phyloP scores from a whole-genome alignment of 768 basidiomycete genomes.

The Inosperma sp. region DNA sequence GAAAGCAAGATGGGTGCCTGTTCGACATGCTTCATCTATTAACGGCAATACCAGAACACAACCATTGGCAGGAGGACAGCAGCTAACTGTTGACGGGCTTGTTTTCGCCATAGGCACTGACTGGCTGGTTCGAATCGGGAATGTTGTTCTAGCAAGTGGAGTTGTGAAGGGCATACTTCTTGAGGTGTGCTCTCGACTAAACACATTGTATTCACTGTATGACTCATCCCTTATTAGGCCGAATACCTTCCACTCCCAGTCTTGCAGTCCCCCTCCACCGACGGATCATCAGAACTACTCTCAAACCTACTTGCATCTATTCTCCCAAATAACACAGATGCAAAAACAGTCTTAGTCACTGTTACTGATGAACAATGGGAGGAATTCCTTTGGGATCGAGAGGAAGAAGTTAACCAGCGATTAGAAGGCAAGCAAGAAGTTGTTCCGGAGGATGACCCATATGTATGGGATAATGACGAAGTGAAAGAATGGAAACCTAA shows the following conservation, averaged over 20 bases:
- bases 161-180: constrained; percentile 79
- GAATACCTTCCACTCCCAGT: constrained; percentile 78
- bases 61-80: constrained; percentile 47
- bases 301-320: constrained; percentile 72
- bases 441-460: constrained; percentile 46
- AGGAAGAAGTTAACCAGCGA: constrained; percentile 47
- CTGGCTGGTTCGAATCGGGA: constrained; percentile 77
- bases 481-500: constrained; percentile 44
- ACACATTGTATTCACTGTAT: constrained; percentile 4
- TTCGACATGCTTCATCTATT: constrained; percentile 41
- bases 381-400: constrained; percentile 72
- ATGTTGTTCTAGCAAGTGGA: constrained; percentile 71
- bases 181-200: constrained; percentile 45
- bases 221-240: constrained; percentile 42
- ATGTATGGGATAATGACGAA: constrained; percentile 57
- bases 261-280: constrained; percentile 57
- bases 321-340: constrained; percentile 67
- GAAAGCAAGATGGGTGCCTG: constrained; percentile 71
- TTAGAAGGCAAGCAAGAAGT: constrained; percentile 10
- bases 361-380: constrained; percentile 78
- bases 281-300: constrained; percentile 68
- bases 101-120: constrained; percentile 76
- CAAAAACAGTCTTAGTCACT: constrained; percentile 72
- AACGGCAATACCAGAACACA: constrained; percentile 25
- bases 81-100: constrained; percentile 67